Evolutionary conservation across 352 stramenopile genomes (phyloP).

Genomic region (Pythium dissimile): DNA sequence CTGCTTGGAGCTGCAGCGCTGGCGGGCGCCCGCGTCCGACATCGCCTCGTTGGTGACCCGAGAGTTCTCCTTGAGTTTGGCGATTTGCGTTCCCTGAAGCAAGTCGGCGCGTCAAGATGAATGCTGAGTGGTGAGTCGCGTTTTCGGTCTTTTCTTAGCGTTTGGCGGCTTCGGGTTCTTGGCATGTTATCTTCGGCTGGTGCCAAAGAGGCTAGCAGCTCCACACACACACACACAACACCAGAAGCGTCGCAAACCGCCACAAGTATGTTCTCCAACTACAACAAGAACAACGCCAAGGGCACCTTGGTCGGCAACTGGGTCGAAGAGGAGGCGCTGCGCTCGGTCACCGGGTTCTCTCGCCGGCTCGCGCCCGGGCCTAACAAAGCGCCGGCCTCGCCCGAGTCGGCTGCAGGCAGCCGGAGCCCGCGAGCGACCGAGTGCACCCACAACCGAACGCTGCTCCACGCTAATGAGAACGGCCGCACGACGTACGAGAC

Average conservation of each 20-base stretch:
- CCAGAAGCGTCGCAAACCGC: neutral
- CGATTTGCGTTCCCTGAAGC: too few species aligned
- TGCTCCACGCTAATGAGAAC: conserved; percentile 33
- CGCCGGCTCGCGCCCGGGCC: conserved; percentile 46
- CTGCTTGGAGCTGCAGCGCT: neutral
- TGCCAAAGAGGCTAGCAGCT: too few species aligned
- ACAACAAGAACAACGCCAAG: conserved; percentile 85
- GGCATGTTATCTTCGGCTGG: too few species aligned
- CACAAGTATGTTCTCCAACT: conserved; percentile 41
- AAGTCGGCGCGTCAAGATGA: too few species aligned
- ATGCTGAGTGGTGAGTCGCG: neutral
- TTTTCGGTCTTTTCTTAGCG: conserved; percentile 3
- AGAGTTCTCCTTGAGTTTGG: too few species aligned
- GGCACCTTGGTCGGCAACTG: conserved; percentile 78
- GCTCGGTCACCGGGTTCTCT: conserved; percentile 50
- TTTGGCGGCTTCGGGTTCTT: too few species aligned
- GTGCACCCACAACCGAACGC: conserved; percentile 46
- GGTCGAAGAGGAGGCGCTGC: conserved; percentile 79
- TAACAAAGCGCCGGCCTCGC: conserved; percentile 18
- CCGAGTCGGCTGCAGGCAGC: conserved; percentile 25
- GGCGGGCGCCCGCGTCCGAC: conserved; percentile 8
- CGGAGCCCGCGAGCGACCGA: conserved; percentile 15
- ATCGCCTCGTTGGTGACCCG: too few species aligned
- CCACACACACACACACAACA: neutral
- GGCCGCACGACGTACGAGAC: conserved; percentile 45